These are phyloP conservation scores for Tagetes erecta DNA, from an alignment of 129 eudicot species.

Conservation along the genomic window DNA sequence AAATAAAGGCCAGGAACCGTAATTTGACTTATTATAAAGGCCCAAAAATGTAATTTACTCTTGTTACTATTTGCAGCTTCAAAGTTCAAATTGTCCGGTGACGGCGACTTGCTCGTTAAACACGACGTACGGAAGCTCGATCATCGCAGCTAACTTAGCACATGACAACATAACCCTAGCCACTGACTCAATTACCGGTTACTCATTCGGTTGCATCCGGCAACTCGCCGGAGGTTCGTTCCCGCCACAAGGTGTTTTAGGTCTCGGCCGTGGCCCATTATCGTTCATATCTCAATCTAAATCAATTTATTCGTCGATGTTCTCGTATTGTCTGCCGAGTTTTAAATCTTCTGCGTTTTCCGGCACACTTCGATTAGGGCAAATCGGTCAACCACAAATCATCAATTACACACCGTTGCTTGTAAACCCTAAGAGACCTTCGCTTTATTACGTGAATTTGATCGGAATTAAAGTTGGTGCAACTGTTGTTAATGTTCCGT, in stretches of 20 bases:
- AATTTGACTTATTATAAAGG: no score
- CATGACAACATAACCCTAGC: conserved; percentile 85
- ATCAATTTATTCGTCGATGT: conserved; percentile 66
- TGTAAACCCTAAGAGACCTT: conserved; percentile 80
- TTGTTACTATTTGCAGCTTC: conserved; percentile 41
- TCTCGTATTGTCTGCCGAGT: conserved; percentile 91
- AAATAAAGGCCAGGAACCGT: no score
- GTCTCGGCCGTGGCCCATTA: conserved; percentile 88
- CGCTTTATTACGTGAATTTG: conserved; percentile 83
- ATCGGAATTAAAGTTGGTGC: conserved; percentile 66
- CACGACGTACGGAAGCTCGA: conserved; percentile 76
- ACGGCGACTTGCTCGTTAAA: conserved; percentile 63
- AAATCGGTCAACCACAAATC: conserved; percentile 63
- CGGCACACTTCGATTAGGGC: conserved; percentile 78
- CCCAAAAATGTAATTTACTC: no score
- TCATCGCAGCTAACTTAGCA: conserved; percentile 56
- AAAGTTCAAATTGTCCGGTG: conserved; percentile 53
- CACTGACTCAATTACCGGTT: conserved; percentile 51
- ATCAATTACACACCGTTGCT: conserved; percentile 72
- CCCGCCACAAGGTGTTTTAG: conserved; percentile 90
- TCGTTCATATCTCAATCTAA: conserved; percentile 72
- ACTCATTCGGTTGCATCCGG: conserved; percentile 75
- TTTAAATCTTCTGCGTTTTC: conserved; percentile 68
- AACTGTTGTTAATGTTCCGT: conserved; percentile 57
- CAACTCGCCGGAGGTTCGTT: conserved; percentile 56